These are phyloP conservation scores for Leptosphaerulina australis DNA, from an alignment of 2,329 filamentous ascomycete species.

Conservation along the genomic window DNA sequence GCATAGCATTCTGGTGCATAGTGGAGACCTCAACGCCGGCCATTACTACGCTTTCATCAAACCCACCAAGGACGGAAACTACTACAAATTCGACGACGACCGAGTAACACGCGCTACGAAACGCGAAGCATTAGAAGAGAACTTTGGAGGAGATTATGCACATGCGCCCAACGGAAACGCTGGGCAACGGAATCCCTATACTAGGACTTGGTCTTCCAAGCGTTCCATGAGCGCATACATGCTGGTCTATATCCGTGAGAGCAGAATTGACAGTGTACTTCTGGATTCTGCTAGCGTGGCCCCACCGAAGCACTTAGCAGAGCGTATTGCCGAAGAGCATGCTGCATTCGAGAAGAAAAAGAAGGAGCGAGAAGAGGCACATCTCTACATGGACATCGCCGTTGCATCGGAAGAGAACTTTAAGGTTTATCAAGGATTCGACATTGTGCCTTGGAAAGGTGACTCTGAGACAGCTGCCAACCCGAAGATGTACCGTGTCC, in stretches of 20 bases:
- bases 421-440: conserved; percentile 79
- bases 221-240: conserved; percentile 92
- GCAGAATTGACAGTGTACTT: conserved; percentile 80
- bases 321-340: conserved; percentile 80
- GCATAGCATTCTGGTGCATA: conserved; percentile 94
- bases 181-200: conserved; percentile 68
- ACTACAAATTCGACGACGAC: conserved; percentile 97
- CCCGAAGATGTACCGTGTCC: conserved; percentile 73
- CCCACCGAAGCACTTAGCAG: conserved; percentile 80
- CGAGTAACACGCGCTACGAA: conserved; percentile 93
- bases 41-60: conserved; percentile 99
- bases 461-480: conserved; percentile 66
- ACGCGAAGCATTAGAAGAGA: conserved; percentile 92
- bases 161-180: conserved; percentile 60
- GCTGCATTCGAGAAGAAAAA: conserved; percentile 74
- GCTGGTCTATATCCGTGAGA: conserved; percentile 95
- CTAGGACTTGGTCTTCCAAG: conserved; percentile 67
- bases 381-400: conserved; percentile 85
- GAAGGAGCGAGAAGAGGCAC: conserved; percentile 91
- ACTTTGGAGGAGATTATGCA: conserved; percentile 88
- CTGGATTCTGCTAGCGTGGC: conserved; percentile 76
- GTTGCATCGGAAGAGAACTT: conserved; percentile 85
- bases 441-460: conserved; percentile 67
- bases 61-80: conserved; percentile 85
- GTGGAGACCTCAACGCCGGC: conserved; percentile 92